Conservation (phyloP, 2,329 filamentous ascomycete genomes). For the Botrytis medusae region DNA sequence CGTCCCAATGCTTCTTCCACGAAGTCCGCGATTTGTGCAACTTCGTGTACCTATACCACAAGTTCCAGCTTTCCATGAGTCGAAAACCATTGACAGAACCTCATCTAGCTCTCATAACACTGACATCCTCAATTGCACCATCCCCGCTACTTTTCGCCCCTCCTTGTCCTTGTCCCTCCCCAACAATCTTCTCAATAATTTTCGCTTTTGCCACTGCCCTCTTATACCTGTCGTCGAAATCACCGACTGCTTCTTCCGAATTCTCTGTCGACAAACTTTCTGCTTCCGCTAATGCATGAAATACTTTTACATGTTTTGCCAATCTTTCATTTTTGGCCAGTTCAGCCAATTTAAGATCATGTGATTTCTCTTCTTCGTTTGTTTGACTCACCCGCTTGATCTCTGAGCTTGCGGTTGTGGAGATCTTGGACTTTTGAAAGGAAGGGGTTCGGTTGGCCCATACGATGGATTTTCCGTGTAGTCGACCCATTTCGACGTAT, state of each 20-base stretch:
- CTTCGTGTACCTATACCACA: not conserved
- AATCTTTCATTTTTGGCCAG: constrained; percentile 62
- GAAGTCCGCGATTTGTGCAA: not conserved
- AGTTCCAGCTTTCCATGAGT: not conserved
- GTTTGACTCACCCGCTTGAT: not conserved
- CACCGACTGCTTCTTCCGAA: constrained; percentile 82
- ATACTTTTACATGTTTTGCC: constrained; percentile 70
- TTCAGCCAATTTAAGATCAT: constrained; percentile 35
- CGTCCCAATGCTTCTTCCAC: not conserved
- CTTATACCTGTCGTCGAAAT: constrained; percentile 87
- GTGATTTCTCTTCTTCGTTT: not conserved
- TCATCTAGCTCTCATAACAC: constrained; percentile 33
- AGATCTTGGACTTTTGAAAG: constrained; percentile 2
- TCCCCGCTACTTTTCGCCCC: constrained; percentile 33
- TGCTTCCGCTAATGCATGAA: constrained; percentile 77
- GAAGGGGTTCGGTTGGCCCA: constrained; percentile 72
- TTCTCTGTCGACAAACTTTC: constrained; percentile 78
- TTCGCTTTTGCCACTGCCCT: constrained; percentile 81
- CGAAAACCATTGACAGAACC: not conserved
- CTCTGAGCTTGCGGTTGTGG: not conserved
- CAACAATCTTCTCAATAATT: constrained; percentile 72
- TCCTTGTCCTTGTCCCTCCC: constrained; percentile 41
- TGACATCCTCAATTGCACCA: constrained; percentile 50
- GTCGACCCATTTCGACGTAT: constrained; percentile 73
- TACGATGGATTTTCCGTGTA: constrained; percentile 77